Evolutionary conservation across 129 eudicot species (phyloP), one percentile per base, ranked within the genome.

Genomic region (Deinandra increscens): DNA sequence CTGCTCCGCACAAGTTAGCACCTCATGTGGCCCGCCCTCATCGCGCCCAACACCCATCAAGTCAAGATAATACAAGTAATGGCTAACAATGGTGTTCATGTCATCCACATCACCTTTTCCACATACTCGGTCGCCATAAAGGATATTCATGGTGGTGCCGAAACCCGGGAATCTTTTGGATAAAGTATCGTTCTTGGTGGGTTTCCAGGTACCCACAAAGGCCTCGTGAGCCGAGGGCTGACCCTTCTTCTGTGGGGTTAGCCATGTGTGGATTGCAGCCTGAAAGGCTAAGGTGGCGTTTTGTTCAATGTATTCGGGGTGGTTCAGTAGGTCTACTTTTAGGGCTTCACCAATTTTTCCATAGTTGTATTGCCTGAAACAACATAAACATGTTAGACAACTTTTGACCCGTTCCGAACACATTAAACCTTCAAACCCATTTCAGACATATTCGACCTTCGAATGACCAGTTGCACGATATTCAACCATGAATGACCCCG

Each of bases 161-260:
- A 93, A 93, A 13, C 98, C 98, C 0, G 92, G 96, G 53, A 29
- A 4, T n/a, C 98, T 76, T 43, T 92, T 84, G 60, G 95, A 71
- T 71, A 77, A 66, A n/a, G 98, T 93, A 62, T 93, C 96, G 20
- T 93, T 89, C 71, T 89, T 86, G 62, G 96, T 89, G 63, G 90
- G 91, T 76, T 89, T 86, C 98, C 98, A 93, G 71, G 78, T 77
- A n/a, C 98, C 98, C 9, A 86, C 90, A 64, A 93, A 86, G n/a
- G 78, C 95, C 13, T 93, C 88, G 37, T 93, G 98, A 23, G 96
- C 82, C 34, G 98, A 78, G 48, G 98, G 96, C 63, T 84, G 91
- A 9, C 83, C 83, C 82, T 87, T 93, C 71, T 87, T 85, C 33
- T 83, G 51, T 14, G 95, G 90, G 68, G 91, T 93, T 82, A 93